Conservation (phyloP, 176 grass and related monocot genomes). For the Otatea glauca region DNA sequence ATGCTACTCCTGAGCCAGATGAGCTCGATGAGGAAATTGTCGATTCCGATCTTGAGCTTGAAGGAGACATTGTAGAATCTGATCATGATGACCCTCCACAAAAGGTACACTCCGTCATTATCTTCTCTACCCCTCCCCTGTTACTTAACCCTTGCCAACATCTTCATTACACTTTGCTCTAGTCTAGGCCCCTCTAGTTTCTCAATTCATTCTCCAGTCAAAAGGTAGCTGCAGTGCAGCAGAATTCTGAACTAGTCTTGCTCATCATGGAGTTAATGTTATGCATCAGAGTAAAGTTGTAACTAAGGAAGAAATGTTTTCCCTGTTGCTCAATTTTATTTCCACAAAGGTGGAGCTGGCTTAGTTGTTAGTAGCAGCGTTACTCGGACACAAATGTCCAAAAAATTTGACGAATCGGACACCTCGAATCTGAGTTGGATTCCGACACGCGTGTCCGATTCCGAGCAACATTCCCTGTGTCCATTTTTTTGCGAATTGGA, state of each 20-base stretch:
- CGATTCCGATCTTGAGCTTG: slow-evolving; percentile 92
- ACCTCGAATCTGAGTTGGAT: no score
- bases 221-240: not conserved
- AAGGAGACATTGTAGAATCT: slow-evolving; percentile 77
- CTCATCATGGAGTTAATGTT: not conserved
- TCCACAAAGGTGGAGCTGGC: not conserved
- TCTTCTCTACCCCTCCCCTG: not conserved
- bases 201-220: not conserved
- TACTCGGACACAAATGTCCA: no score
- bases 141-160: not conserved
- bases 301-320: not conserved
- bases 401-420: no score
- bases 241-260: not conserved
- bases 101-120: slow-evolving; percentile 49
- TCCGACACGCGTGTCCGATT: no score
- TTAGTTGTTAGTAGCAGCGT: not conserved
- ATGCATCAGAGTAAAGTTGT: not conserved
- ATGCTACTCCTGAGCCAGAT: slow-evolving; percentile 68
- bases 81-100: slow-evolving; percentile 88
- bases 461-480: no score
- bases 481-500: no score
- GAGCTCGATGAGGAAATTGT: slow-evolving; percentile 91
- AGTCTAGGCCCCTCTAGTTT: not conserved
- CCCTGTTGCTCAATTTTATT: not conserved
- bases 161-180: not conserved